A percentile compares a stretch with the other conserved stretches of the same genome.
Evolutionary conservation across 345 rosid species (phyloP).

Genomic region (Brassica rapa): DNA sequence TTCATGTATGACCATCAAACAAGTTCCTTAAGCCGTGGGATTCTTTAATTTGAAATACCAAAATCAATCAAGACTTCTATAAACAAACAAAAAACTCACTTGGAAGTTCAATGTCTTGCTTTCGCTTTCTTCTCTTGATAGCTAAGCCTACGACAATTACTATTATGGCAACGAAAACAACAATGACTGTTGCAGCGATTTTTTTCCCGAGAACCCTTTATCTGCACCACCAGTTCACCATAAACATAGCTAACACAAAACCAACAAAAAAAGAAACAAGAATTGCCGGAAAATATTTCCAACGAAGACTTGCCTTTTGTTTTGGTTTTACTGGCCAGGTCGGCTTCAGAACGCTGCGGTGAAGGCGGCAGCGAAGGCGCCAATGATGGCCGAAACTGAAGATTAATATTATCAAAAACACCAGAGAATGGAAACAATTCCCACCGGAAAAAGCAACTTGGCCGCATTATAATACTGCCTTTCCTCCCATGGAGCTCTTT

Average conservation of each 20-base stretch:
- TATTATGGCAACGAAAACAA: not conserved
- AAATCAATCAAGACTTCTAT: not conserved
- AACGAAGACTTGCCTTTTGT: conserved; percentile 7
- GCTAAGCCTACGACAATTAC: not conserved
- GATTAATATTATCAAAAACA: conserved; percentile 26
- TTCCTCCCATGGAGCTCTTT: not conserved
- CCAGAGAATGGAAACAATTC: conserved; percentile 26
- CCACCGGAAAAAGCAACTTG: conserved; percentile 39
- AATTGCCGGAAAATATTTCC: not conserved
- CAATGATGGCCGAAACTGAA: not conserved
- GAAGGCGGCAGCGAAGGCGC: not conserved
- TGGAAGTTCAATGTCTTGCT: conserved; percentile 10
- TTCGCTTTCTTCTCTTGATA: conserved; percentile 3
- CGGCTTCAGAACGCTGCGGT: not conserved
- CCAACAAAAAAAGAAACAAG: not conserved
- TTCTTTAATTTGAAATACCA: not conserved
- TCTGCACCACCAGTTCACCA: conserved; percentile 14
- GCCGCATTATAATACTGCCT: conserved; percentile 11
- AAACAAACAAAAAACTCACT: conserved; percentile 9
- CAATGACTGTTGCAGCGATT: conserved; percentile 11
- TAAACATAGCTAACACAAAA: not conserved
- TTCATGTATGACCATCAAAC: conserved; percentile 19
- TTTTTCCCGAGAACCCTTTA: not conserved
- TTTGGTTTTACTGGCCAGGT: not conserved
- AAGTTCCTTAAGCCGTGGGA: not conserved